Evolutionary conservation across 2,329 filamentous ascomycete genomes (phyloP).

Genomic region (Botrytis paeoniae): DNA sequence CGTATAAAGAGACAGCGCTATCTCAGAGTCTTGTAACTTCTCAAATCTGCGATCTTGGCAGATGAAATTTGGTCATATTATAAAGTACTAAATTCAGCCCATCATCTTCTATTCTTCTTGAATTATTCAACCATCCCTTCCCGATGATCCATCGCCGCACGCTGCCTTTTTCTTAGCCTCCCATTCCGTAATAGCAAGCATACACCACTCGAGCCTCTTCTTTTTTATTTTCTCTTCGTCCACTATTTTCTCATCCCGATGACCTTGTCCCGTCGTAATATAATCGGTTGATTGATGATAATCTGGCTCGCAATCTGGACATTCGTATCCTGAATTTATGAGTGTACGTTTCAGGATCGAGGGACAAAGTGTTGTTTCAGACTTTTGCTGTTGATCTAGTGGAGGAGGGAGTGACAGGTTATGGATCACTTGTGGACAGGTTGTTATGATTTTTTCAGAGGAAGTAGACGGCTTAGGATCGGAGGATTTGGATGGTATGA

Average conservation of each 20-base stretch:
- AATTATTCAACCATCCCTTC: background rate
- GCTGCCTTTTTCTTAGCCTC: background rate
- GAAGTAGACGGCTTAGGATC: background rate
- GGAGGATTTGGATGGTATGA: background rate
- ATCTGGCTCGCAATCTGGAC: slow-evolving; percentile 17
- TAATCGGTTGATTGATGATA: slow-evolving; percentile 4
- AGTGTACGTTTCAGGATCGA: background rate
- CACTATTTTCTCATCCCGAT: background rate
- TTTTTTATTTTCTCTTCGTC: background rate
- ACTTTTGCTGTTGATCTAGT: background rate
- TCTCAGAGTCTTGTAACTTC: background rate
- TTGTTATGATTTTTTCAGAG: background rate
- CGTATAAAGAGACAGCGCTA: background rate
- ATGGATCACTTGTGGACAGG: slow-evolving; percentile 12
- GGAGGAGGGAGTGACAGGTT: slow-evolving; percentile 12
- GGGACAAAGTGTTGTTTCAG: background rate
- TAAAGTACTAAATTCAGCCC: background rate
- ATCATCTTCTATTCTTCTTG: background rate
- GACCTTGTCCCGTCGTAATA: background rate
- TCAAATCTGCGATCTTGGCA: background rate
- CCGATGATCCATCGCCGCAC: too few relatives aligned
- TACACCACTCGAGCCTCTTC: slow-evolving; percentile 10
- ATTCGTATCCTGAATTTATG: slow-evolving; percentile 14
- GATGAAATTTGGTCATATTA: background rate
- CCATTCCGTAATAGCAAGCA: slow-evolving; percentile 15